phyloP scores from a whole-genome alignment of 768 basidiomycete genomes.

The Peribolospora baueri region DNA sequence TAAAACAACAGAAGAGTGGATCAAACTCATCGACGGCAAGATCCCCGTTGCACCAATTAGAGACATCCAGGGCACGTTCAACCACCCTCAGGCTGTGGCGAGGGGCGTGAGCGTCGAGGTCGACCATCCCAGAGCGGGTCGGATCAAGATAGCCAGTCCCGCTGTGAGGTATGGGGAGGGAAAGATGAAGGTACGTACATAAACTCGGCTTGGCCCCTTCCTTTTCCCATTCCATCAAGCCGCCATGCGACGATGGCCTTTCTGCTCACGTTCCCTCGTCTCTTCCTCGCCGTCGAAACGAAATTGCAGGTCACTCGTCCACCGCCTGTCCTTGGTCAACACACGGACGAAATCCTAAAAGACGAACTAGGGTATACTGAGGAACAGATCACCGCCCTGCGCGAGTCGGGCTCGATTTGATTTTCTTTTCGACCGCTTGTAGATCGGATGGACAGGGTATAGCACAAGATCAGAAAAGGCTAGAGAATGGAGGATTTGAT shows the following conservation, averaged over 20 bases:
- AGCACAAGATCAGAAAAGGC: no score
- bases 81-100: constrained; percentile 63
- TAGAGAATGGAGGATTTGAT: no score
- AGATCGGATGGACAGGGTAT: no score
- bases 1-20: constrained; percentile 45
- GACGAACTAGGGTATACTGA: constrained; percentile 10
- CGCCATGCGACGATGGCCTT: not conserved
- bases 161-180: constrained; percentile 59
- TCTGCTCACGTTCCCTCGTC: constrained; percentile 4
- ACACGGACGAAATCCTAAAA: constrained; percentile 12
- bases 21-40: constrained; percentile 47
- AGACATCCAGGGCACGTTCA: constrained; percentile 65
- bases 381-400: constrained; percentile 5
- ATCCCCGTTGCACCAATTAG: constrained; percentile 82
- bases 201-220: constrained; percentile 5
- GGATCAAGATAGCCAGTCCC: constrained; percentile 53
- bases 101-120: constrained; percentile 51
- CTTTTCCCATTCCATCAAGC: not conserved
- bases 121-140: constrained; percentile 47
- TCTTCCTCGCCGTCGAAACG: constrained; percentile 12
- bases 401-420: constrained; percentile 1
- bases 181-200: constrained; percentile 27
- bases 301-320: constrained; percentile 11
- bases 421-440: not conserved
- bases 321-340: constrained; percentile 13